phyloP scores from a whole-genome alignment of 768 basidiomycete genomes.

The Suillus luteus region DNA sequence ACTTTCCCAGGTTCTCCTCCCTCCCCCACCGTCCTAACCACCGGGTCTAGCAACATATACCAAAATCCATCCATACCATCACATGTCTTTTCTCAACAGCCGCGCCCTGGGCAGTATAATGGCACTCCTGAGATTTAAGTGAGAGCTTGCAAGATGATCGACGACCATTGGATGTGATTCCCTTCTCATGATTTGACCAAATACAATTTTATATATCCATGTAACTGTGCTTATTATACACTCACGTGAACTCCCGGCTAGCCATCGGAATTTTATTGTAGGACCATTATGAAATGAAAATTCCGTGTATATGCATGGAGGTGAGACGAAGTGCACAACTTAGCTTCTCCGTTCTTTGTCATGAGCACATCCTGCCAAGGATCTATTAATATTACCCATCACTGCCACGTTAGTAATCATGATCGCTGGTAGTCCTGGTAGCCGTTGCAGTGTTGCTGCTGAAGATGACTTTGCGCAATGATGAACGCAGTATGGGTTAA shows the following conservation, averaged over 20 bases:
- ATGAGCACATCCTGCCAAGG: neutral
- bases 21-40: constrained; percentile 17
- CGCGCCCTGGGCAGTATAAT: constrained; percentile 23
- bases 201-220: neutral
- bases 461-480: neutral
- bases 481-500: neutral
- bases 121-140: constrained; percentile 30
- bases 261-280: neutral
- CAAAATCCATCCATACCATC: constrained; percentile 17
- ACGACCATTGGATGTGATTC: neutral
- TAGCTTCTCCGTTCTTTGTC: neutral
- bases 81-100: constrained; percentile 13
- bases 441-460: neutral
- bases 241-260: neutral
- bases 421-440: neutral
- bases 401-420: too few species aligned
- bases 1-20: constrained; percentile 37
- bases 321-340: neutral
- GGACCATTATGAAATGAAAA: neutral
- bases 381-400: neutral
- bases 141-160: neutral
- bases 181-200: neutral
- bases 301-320: neutral
- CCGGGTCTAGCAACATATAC: constrained; percentile 11
- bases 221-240: neutral